phyloP scores from a whole-genome alignment of 129 eudicot genomes.

The Ambrosia trifida region DNA sequence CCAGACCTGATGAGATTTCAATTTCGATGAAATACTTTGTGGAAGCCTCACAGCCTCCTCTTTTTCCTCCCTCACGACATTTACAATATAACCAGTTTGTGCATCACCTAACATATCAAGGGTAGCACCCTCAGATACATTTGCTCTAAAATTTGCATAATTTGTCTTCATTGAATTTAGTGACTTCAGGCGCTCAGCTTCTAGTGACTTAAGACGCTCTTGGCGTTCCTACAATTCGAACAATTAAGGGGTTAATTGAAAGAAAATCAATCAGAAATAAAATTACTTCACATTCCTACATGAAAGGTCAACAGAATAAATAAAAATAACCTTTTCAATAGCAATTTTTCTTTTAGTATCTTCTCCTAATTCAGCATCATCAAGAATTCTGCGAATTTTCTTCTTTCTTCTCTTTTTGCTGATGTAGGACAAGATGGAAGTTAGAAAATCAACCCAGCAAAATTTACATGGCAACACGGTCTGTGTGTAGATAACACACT shows the following conservation, averaged over 20 bases:
- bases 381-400: conserved; percentile 90
- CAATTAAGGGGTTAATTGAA: background rate
- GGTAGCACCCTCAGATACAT: conserved; percentile 53
- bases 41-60: conserved; percentile 93
- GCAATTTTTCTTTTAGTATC: conserved; percentile 96
- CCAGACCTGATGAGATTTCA: conserved; percentile 88
- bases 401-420: conserved; percentile 64
- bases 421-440: conserved; percentile 28
- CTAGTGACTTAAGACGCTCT: conserved; percentile 83
- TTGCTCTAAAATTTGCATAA: conserved; percentile 41
- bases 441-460: background rate
- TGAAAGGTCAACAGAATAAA: background rate
- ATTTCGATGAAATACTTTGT: conserved; percentile 76
- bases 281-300: background rate
- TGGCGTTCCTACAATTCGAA: conserved; percentile 73
- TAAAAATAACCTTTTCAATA: conserved; percentile 76
- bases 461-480: background rate
- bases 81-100: conserved; percentile 75
- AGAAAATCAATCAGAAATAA: background rate
- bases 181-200: conserved; percentile 60
- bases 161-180: conserved; percentile 50
- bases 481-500: background rate
- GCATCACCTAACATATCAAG: conserved; percentile 80
- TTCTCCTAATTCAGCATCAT: conserved; percentile 96
- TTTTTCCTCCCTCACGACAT: conserved; percentile 92